Evolutionary conservation across 139 green algal species (phyloP).

Genomic region (Micractinium sp.): DNA sequence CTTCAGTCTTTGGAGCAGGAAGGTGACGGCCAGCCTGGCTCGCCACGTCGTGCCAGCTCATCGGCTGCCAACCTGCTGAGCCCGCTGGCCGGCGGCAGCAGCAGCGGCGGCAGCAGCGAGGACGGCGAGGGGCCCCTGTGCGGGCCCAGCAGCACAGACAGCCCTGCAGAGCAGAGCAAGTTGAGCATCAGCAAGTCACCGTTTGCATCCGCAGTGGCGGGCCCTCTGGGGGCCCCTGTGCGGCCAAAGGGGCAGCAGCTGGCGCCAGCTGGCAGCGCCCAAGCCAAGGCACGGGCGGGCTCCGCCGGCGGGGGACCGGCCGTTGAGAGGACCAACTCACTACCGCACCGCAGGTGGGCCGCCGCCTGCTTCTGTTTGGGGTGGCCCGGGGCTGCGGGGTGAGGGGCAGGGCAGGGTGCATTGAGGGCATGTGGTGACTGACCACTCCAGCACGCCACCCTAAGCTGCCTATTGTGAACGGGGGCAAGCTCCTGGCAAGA

Average conservation of each 20-base stretch:
- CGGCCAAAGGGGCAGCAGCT: neutral
- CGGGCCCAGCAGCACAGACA: too few relatives aligned
- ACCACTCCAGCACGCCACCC: too few relatives aligned
- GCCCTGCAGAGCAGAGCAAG: neutral
- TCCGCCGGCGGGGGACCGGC: neutral
- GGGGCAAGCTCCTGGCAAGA: too few relatives aligned
- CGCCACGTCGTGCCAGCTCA: neutral
- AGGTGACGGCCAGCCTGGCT: neutral
- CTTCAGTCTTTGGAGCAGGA: neutral
- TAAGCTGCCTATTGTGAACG: too few relatives aligned
- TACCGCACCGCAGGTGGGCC: neutral
- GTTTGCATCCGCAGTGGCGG: neutral
- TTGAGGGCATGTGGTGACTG: too few relatives aligned
- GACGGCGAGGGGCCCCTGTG: neutral
- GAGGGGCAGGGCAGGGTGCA: too few relatives aligned
- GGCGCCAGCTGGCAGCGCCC: neutral
- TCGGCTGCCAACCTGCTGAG: neutral
- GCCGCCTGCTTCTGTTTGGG: too few relatives aligned
- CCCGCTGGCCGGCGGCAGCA: neutral
- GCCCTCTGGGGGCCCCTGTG: neutral
- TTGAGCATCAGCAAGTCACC: neutral
- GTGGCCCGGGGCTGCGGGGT: too few relatives aligned
- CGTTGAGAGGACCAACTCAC: neutral
- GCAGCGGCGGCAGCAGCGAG: neutral
- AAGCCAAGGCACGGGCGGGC: too few relatives aligned